phyloP scores from a whole-genome alignment of 2,329 filamentous ascomycete species.

The Thielaviopsis ethacetica region DNA sequence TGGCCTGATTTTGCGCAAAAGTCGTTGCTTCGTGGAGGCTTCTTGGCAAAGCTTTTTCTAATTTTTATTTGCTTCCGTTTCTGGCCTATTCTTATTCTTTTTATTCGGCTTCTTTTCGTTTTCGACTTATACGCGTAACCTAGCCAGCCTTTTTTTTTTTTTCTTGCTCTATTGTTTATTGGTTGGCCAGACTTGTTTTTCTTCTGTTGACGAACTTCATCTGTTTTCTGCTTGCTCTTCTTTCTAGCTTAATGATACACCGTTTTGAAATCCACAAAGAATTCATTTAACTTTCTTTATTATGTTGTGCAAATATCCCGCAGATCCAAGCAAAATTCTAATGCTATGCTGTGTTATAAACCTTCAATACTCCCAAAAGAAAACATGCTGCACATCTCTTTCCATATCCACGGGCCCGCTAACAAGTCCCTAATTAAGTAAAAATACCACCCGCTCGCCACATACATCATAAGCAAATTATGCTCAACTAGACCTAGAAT shows the following conservation, averaged over 20 bases:
- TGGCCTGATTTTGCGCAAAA: no score
- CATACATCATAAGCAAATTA: not conserved
- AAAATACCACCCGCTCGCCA: not conserved
- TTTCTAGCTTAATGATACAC: not conserved
- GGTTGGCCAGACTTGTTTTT: not conserved
- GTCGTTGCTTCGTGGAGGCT: no score
- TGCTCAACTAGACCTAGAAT: not conserved
- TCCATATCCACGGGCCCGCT: not conserved
- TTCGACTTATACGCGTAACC: not conserved
- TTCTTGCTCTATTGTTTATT: not conserved
- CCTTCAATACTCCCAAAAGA: not conserved
- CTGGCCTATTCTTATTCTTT: no score
- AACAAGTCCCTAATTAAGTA: not conserved
- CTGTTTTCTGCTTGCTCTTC: not conserved
- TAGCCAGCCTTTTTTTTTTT: not conserved
- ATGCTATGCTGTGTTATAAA: not conserved
- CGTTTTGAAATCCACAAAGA: not conserved
- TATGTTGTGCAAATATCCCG: not conserved
- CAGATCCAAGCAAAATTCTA: not conserved
- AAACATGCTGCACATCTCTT: not conserved
- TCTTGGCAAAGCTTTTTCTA: no score
- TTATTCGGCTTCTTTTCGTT: not conserved
- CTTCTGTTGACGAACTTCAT: not conserved
- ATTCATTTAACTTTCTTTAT: not conserved
- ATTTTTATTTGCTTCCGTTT: no score